Percentiles rank a stretch among this genome's conserved stretches.
phyloP scores from a whole-genome alignment of 495 filamentous ascomycete species.

The Penicillium psychrofluorescens region DNA sequence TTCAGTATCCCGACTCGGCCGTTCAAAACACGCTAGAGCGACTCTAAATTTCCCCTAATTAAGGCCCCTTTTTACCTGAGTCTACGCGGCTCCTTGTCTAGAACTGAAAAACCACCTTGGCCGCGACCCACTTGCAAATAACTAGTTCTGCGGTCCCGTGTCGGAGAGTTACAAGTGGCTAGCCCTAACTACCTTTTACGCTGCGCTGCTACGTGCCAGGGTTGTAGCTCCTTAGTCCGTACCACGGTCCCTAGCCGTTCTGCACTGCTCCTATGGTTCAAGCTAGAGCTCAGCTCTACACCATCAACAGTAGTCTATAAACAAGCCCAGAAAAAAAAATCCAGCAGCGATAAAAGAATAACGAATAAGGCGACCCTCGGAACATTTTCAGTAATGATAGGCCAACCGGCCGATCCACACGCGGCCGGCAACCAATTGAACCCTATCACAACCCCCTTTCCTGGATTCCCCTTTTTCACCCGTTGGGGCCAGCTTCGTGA shows the following conservation, averaged over 20 bases:
- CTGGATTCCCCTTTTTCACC: constrained; percentile 13
- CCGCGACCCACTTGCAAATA: background rate
- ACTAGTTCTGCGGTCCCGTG: constrained; percentile 1
- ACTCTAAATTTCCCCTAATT: constrained; percentile 15
- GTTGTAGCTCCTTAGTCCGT: constrained; percentile 4
- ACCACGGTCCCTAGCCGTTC: constrained; percentile 6
- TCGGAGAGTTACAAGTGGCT: background rate
- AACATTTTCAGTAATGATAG: constrained; percentile 25
- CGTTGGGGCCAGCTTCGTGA: constrained; percentile 3
- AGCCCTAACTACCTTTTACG: background rate
- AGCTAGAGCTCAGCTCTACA: background rate
- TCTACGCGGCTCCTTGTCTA: too few species aligned
- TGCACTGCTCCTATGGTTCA: constrained; percentile 4
- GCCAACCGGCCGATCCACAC: constrained; percentile 12
- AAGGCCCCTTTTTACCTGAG: constrained; percentile 7
- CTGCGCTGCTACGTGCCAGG: constrained; percentile 1
- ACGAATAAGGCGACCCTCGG: constrained; percentile 9
- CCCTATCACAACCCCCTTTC: constrained; percentile 15
- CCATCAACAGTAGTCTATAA: too few species aligned
- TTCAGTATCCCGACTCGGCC: too few species aligned
- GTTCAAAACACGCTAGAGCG: too few species aligned
- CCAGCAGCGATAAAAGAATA: background rate
- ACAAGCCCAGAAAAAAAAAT: background rate
- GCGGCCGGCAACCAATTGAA: constrained; percentile 6
- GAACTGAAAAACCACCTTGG: background rate